phyloP scores from a whole-genome alignment of 208 protist species.

The Spongospora subterranea region DNA sequence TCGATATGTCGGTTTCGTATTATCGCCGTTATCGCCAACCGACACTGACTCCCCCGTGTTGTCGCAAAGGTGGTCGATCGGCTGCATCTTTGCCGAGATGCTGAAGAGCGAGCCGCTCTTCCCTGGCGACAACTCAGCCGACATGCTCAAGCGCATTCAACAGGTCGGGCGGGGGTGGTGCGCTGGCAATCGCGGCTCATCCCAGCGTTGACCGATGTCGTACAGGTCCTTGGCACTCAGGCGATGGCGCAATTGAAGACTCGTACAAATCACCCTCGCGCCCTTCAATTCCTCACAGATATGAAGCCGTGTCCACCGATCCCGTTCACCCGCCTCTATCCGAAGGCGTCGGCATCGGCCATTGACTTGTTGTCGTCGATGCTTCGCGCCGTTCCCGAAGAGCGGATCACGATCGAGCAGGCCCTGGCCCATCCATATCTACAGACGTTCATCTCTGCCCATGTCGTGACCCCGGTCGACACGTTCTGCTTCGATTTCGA shows the following conservation, averaged over 20 bases:
- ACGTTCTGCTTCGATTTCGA: slow-evolving; percentile 1
- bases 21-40: slow-evolving; percentile 85
- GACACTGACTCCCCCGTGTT: slow-evolving; percentile 77
- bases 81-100: slow-evolving; percentile 62
- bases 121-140: slow-evolving; percentile 25
- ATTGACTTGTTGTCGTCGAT: slow-evolving; percentile 73
- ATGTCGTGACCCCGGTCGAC: not conserved
- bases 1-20: slow-evolving; percentile 84
- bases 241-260: not conserved
- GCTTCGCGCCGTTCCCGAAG: slow-evolving; percentile 86
- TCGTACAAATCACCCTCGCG: not conserved
- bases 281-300: slow-evolving; percentile 6
- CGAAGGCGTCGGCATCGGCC: too few species aligned
- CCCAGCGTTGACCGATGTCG: not conserved
- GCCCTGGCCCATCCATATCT: slow-evolving; percentile 86
- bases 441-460: slow-evolving; percentile 35
- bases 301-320: not conserved
- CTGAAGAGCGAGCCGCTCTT: slow-evolving; percentile 57
- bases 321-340: not conserved
- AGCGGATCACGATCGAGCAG: slow-evolving; percentile 89
- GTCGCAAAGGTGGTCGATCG: slow-evolving; percentile 57
- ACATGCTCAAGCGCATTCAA: slow-evolving; percentile 32
- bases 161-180: not conserved
- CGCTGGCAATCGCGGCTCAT: too few species aligned
- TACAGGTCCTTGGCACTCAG: not conserved